These are phyloP conservation scores for Epicoccum sorghinum DNA, from an alignment of 2,329 filamentous ascomycete genomes.

Conservation along the genomic window DNA sequence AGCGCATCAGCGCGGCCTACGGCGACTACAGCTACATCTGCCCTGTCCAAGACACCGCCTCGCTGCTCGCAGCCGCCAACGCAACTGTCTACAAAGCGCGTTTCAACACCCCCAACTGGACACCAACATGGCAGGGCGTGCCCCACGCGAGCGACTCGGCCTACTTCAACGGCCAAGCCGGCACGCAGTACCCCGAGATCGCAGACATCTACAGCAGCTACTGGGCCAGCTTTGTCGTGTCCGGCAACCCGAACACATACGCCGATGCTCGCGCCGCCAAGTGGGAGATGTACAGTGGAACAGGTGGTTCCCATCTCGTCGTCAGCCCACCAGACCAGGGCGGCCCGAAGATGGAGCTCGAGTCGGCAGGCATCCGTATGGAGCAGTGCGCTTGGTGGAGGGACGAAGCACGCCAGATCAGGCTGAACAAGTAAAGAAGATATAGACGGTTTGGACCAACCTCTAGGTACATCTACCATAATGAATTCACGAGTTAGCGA, in stretches of 20 bases:
- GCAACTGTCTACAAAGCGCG: constrained; percentile 43
- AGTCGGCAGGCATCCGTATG: constrained; percentile 34
- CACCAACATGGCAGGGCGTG: constrained; percentile 35
- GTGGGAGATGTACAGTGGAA: constrained; percentile 39
- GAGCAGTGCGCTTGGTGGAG: constrained; percentile 43
- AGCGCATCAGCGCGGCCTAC: constrained; percentile 52
- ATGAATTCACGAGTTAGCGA: neutral
- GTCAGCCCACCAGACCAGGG: constrained; percentile 32
- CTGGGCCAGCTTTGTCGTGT: constrained; percentile 45
- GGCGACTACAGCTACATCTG: constrained; percentile 47
- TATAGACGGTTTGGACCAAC: neutral
- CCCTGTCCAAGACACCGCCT: constrained; percentile 43
- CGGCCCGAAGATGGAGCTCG: constrained; percentile 34
- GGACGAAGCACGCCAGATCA: constrained; percentile 34
- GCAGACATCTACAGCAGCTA: constrained; percentile 43
- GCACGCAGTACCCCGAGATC: constrained; percentile 39
- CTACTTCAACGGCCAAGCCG: constrained; percentile 40
- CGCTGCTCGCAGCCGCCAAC: constrained; percentile 26
- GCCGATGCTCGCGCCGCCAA: constrained; percentile 24
- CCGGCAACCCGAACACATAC: constrained; percentile 43
- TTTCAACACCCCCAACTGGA: constrained; percentile 44
- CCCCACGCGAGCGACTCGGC: constrained; percentile 39
- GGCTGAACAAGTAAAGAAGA: constrained; percentile 38
- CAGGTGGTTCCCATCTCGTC: constrained; percentile 24
- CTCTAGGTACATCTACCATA: too few species aligned